Percentiles rank a stretch among this genome's conserved stretches.
These are phyloP conservation scores for Xylaria multiplex DNA, from an alignment of 2,329 filamentous ascomycete genomes.

Conservation along the genomic window DNA sequence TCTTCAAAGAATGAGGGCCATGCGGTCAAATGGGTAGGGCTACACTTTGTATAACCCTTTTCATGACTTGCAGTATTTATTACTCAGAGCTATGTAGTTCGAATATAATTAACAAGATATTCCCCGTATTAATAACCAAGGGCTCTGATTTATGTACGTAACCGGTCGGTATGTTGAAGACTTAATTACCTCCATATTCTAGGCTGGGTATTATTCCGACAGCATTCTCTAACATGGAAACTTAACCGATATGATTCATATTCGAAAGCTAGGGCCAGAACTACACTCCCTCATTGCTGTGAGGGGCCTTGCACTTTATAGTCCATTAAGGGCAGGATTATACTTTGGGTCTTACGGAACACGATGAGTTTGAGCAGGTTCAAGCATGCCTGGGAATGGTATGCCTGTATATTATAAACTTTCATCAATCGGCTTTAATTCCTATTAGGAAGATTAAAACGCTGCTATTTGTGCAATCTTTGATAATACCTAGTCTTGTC, in stretches of 20 bases:
- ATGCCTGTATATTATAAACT: background rate
- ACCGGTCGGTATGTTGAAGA: too few species aligned
- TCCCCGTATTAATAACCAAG: too few species aligned
- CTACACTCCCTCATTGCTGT: too few species aligned
- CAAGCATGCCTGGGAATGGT: conserved; percentile 19
- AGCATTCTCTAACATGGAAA: too few species aligned
- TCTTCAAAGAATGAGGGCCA: background rate
- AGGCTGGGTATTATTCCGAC: too few species aligned
- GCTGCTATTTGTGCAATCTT: background rate
- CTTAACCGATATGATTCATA: too few species aligned
- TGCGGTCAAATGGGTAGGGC: too few species aligned
- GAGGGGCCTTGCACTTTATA: background rate
- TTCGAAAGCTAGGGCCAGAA: too few species aligned
- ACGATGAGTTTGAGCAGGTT: conserved; percentile 14
- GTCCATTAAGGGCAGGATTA: background rate
- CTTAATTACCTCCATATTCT: too few species aligned
- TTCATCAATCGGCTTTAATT: background rate
- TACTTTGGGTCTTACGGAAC: background rate
- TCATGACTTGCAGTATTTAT: background rate
- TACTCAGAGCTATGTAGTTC: background rate
- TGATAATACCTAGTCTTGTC: background rate
- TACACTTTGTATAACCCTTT: too few species aligned
- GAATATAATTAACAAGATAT: too few species aligned
- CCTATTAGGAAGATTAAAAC: background rate
- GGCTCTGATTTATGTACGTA: too few species aligned